phyloP scores from a whole-genome alignment of 495 filamentous ascomycete species.

The Cercophora scortea region DNA sequence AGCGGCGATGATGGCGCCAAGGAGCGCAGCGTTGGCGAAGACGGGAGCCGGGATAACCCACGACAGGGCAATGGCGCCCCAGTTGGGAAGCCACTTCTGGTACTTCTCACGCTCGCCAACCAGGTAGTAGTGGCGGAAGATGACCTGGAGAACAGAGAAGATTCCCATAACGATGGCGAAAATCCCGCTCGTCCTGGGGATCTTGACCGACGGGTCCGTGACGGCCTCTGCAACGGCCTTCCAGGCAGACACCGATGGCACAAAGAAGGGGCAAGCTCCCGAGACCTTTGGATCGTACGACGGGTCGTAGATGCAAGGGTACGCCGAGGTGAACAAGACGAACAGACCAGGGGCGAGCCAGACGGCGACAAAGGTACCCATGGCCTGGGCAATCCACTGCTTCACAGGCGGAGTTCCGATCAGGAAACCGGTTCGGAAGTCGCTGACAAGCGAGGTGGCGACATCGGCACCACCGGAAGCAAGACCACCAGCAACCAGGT shows the following conservation, averaged over 20 bases:
- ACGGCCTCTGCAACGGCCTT: slow-evolving; percentile 57
- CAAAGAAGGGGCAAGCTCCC: slow-evolving; percentile 43
- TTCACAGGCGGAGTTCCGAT: slow-evolving; percentile 53
- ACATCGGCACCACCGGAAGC: slow-evolving; percentile 52
- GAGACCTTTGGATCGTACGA: slow-evolving; percentile 3
- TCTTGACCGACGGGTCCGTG: slow-evolving; percentile 48
- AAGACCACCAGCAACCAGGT: slow-evolving; percentile 55
- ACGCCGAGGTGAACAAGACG: slow-evolving; percentile 55
- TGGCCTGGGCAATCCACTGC: slow-evolving; percentile 56
- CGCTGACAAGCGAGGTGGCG: slow-evolving; percentile 44
- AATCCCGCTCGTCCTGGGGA: slow-evolving; percentile 48
- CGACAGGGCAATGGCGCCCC: slow-evolving; percentile 56
- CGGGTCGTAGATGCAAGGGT: slow-evolving; percentile 53
- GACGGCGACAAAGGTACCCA: slow-evolving; percentile 52
- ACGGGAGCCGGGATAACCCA: slow-evolving; percentile 45
- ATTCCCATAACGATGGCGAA: slow-evolving; percentile 49
- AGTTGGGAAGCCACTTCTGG: slow-evolving; percentile 56
- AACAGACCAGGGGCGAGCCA: slow-evolving; percentile 59
- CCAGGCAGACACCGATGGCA: slow-evolving; percentile 59
- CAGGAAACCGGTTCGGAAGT: slow-evolving; percentile 58
- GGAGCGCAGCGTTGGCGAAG: slow-evolving; percentile 43
- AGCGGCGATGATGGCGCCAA: slow-evolving; percentile 49
- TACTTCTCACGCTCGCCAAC: slow-evolving; percentile 39
- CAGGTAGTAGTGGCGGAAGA: slow-evolving; percentile 52
- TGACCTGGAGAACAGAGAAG: slow-evolving; percentile 40